These are phyloP conservation scores for Mortierella sp. DNA, from an alignment of 371 early-diverging fungal genomes.

Conservation along the genomic window DNA sequence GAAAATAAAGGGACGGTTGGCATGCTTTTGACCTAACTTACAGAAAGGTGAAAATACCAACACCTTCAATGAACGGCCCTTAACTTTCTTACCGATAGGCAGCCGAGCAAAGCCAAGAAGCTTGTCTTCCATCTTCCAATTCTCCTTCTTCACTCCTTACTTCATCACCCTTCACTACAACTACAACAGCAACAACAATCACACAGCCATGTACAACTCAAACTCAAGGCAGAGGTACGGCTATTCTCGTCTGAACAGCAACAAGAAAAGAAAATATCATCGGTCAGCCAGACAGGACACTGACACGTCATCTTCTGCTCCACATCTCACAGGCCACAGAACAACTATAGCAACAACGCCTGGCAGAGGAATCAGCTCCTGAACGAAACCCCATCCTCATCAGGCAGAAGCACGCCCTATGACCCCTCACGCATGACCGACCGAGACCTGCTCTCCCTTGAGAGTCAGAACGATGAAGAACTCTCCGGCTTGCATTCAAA, in stretches of 20 bases:
- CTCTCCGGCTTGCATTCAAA: conserved; percentile 54
- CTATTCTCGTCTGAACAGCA: neutral
- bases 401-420: conserved; percentile 48
- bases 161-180: too few relatives aligned
- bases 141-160: too few relatives aligned
- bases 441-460: conserved; percentile 49
- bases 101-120: too few relatives aligned
- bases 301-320: neutral
- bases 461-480: conserved; percentile 58
- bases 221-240: conserved; percentile 34
- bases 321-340: neutral
- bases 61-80: neutral
- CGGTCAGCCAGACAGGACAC: neutral
- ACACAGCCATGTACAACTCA: conserved; percentile 12
- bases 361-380: conserved; percentile 49
- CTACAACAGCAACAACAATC: neutral
- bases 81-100: neutral
- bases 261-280: neutral
- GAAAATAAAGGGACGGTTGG: neutral
- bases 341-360: conserved; percentile 28
- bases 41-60: too few relatives aligned
- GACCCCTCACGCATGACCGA: conserved; percentile 52
- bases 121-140: too few relatives aligned
- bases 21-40: too few relatives aligned
- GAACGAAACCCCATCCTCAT: conserved; percentile 29